These are phyloP conservation scores for Purpureocillium lavendulum DNA, from an alignment of 2,329 filamentous ascomycete genomes.

Conservation along the genomic window DNA sequence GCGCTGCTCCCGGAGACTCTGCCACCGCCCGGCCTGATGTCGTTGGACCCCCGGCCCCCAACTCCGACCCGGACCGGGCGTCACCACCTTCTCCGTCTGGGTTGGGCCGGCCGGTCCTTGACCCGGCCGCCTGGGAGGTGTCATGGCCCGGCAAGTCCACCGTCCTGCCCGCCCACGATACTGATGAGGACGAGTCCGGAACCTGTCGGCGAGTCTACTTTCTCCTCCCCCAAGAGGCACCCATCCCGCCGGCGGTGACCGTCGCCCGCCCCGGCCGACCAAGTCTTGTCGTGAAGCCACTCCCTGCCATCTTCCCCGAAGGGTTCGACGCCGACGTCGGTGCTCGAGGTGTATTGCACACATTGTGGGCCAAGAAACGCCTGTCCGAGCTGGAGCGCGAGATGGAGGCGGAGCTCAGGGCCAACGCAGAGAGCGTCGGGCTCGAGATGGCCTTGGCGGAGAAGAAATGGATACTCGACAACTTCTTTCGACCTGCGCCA, in stretches of 20 bases:
- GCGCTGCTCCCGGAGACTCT: constrained; percentile 8
- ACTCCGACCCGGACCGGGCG: constrained; percentile 7
- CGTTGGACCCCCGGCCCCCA: constrained; percentile 7
- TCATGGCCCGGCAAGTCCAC: constrained; percentile 76
- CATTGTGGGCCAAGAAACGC: constrained; percentile 81
- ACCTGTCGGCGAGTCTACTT: constrained; percentile 65
- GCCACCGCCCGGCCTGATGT: background rate
- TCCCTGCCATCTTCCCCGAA: constrained; percentile 79
- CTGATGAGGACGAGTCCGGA: constrained; percentile 19
- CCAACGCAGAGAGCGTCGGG: constrained; percentile 74
- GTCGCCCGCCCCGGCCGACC: constrained; percentile 39
- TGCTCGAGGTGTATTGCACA: constrained; percentile 77
- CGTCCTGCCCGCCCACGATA: constrained; percentile 52
- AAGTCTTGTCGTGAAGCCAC: constrained; percentile 58
- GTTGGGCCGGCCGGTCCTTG: constrained; percentile 3
- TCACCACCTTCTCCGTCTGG: background rate
- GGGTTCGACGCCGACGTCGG: constrained; percentile 64
- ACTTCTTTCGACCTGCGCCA: constrained; percentile 44
- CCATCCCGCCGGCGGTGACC: constrained; percentile 64
- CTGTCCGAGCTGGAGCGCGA: constrained; percentile 68
- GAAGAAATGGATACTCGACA: constrained; percentile 75
- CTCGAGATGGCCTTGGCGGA: constrained; percentile 78
- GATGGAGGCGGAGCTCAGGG: constrained; percentile 63
- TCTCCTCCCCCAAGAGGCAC: constrained; percentile 63
- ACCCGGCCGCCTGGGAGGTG: constrained; percentile 54